phyloP scores from a whole-genome alignment of 108 stramenopile species.

The Phaeodactylum tricornutum region DNA sequence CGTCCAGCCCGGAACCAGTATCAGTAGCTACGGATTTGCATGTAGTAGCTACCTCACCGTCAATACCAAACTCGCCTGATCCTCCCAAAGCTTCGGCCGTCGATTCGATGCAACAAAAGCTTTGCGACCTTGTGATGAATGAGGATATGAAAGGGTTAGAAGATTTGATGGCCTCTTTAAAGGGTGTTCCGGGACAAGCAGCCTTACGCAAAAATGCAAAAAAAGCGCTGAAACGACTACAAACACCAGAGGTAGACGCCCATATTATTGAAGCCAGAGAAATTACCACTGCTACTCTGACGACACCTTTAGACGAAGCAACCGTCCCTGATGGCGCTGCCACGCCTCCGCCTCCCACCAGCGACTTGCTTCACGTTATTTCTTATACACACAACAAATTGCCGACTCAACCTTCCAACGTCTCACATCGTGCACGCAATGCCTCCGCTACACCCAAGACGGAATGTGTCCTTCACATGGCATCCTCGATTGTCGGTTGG shows the following conservation, averaged over 20 bases:
- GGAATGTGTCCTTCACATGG: conserved; percentile 62
- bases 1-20: neutral
- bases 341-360: conserved; percentile 1
- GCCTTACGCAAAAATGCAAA: conserved; percentile 82
- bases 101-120: conserved; percentile 31
- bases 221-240: conserved; percentile 76
- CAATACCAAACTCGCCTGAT: neutral
- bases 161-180: conserved; percentile 47
- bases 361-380: conserved; percentile 11
- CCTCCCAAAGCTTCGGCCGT: neutral
- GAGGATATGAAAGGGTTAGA: conserved; percentile 69
- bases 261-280: neutral
- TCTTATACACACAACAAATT: conserved; percentile 12
- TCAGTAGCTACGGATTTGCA: neutral
- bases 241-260: conserved; percentile 18
- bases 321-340: conserved; percentile 1
- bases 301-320: neutral
- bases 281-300: neutral
- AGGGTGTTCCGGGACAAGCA: conserved; percentile 80
- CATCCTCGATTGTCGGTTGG: conserved; percentile 75
- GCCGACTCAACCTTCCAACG: conserved; percentile 32
- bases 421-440: conserved; percentile 13
- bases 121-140: conserved; percentile 39
- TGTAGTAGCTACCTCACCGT: too few species aligned
- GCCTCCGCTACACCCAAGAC: conserved; percentile 13